Conservation (phyloP, 371 early-diverging fungal genomes). For the Fennellomyces sp. region DNA sequence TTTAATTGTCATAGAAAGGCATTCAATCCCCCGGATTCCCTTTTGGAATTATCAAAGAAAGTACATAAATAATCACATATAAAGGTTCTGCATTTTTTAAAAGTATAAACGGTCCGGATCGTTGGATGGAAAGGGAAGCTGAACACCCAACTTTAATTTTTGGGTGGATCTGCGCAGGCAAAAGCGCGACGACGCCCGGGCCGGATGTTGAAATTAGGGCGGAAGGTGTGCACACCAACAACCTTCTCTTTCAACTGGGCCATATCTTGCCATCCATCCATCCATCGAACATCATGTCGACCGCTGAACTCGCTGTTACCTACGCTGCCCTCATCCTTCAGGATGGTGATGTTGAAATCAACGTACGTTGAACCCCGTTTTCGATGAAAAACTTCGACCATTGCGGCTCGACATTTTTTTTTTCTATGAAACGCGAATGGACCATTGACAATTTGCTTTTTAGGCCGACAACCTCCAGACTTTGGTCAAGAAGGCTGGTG, state of each 20-base stretch:
- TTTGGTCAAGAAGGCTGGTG: constrained; percentile 90
- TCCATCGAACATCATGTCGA: constrained; percentile 43
- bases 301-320: constrained; percentile 89
- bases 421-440: not conserved
- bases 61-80: no score
- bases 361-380: constrained; percentile 65
- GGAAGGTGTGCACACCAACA: not conserved
- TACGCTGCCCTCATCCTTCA: constrained; percentile 98
- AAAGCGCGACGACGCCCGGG: no score
- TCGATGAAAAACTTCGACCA: not conserved
- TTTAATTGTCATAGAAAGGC: no score
- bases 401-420: not conserved
- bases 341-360: constrained; percentile 96
- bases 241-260: constrained; percentile 5
- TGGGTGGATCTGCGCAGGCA: no score
- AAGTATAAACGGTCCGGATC: no score
- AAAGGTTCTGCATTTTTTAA: no score
- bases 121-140: no score
- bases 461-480: constrained; percentile 95
- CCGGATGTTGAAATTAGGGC: no score
- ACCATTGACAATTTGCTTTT: not conserved
- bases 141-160: no score
- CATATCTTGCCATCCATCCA: constrained; percentile 21
- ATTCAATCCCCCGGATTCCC: no score
- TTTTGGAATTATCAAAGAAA: no score